Conservation (phyloP, 148 eudicot genomes). For the Hydrangea macrophylla region DNA sequence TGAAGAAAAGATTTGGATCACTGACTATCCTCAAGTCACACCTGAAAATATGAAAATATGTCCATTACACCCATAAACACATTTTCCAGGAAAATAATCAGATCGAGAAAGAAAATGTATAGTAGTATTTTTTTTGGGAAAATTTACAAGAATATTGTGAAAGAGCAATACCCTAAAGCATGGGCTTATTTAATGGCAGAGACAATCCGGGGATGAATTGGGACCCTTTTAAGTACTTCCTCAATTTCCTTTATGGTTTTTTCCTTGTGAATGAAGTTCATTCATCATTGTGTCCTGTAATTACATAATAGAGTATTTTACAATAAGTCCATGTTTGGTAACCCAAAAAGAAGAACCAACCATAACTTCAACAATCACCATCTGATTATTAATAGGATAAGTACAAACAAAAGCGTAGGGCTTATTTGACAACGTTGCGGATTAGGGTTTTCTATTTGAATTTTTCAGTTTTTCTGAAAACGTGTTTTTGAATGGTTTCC, state of each 20-base stretch:
- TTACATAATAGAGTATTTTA: neutral
- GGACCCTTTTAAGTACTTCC: constrained; percentile 46
- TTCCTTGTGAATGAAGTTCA: constrained; percentile 66
- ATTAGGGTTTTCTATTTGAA: too few species aligned
- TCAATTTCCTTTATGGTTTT: constrained; percentile 52
- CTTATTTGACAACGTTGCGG: too few species aligned
- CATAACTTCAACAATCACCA: too few species aligned
- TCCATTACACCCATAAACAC: neutral
- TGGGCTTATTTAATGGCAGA: constrained; percentile 66
- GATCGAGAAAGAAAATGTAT: neutral
- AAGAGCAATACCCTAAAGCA: constrained; percentile 59
- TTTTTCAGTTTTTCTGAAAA: too few species aligned
- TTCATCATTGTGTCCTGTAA: constrained; percentile 74
- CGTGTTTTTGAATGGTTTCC: too few species aligned
- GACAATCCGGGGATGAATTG: constrained; percentile 61
- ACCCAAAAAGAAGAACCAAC: too few species aligned
- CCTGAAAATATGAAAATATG: constrained; percentile 38
- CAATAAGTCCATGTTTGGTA: too few species aligned
- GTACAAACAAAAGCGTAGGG: too few species aligned
- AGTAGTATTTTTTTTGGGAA: too few species aligned
- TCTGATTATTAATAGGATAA: too few species aligned
- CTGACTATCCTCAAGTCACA: constrained; percentile 83
- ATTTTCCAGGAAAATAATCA: neutral
- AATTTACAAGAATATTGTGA: too few species aligned
- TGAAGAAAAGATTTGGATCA: constrained; percentile 76